Base-by-base conservation (phyloP, 1,284 basidiomycete species). In the Ceratobasidium sp. region DNA sequence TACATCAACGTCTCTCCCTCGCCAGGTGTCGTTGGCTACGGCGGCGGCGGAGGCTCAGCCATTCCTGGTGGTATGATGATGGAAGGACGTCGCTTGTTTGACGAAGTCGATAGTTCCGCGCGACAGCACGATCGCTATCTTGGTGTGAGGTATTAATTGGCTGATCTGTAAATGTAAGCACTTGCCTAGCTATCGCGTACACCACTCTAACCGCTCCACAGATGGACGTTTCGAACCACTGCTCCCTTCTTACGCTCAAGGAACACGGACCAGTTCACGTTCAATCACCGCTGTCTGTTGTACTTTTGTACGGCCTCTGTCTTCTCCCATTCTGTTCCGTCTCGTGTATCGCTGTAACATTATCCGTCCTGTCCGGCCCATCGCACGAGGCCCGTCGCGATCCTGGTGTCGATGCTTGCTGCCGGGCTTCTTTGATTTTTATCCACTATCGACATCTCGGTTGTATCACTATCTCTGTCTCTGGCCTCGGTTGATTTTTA, bases 1-100 rank as follows among this genome's bases (percentile, higher is more conserved):
- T 92, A 88, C 78, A 87, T 92, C 78, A 89, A 92, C 75, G 87
- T 88, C 44, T 90, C 90, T 23, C 62, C 62, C 62, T 66, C 62
- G 11, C 62, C 62, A 28, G 47, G 13, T 32, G 62, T 14, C 35
- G 38, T 41, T 23, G 57, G 57, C 26, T 11, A 23, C n/a, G 38
- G 57, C 13, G 18, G 9, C 50, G 50, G 50, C 2, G n/a, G n/a
- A n/a, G 41, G 41, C 46, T 66, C 62, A 9, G 46, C 32, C 28
- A 26, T 66, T n/a, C 62, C 62, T 7, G 62, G 21, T 18, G 57
- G 57, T 14, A 43, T 43, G 9, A 30, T 30, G 18, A 30, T 59
- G 57, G 35, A 59, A 8, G 35, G 46, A 28, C 62, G 62, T 41
- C 62, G 62, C 46, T 41, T 66, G 35, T 66, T 66, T 26, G 62